Base-by-base conservation (phyloP, 257 asterid species). In the Cruciata laevipes region DNA sequence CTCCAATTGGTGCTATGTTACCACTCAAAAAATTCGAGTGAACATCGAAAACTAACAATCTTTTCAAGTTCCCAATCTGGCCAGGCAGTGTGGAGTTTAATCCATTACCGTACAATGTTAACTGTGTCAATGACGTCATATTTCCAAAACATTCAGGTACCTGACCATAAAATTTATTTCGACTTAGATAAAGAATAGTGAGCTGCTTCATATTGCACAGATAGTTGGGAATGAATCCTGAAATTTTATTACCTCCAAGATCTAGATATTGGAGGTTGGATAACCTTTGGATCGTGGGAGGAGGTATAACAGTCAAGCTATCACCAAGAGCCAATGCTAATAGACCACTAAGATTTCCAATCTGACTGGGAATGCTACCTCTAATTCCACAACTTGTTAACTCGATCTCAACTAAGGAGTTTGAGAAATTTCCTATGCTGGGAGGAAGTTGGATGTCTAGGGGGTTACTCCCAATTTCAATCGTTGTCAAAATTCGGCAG, bases 91-190 rank as follows among this genome's bases (percentile, higher is more conserved):
- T 67, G 53, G 56, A 23, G 8, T 35, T 3, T 33, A 67, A 23
- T 14, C 0, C 33, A 63, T 71, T 1, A n/a, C n/a, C n/a, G n/a
- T n/a, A n/a, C n/a, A n/a, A n/a, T n/a, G n/a, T n/a, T n/a, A n/a
- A n/a, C n/a, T n/a, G n/a, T n/a, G n/a, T n/a, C n/a, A 71, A 21
- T 13, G 69, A 16, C 23, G 40, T 8, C n/a, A 71, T 52, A 51
- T 71, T 63, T 6, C 69, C 69, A 14, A 71, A 33, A 38, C 75
- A 71, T 1, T 53, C 33, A 23, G 75, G 75, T 12, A 63, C 3
- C 1, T 13, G 63, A 53, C 69, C 69, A 1, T 2, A 3, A 0
- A 63, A 53, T 25, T 52, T 21, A 17, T 71, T 71, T 2, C 18
- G 8, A 3, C 56, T 33, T 0, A 63, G n/a, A 4, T 11, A 8